phyloP scores from a whole-genome alignment of 192 early-diverging fungal genomes.

The Gonapodya prolifera region DNA sequence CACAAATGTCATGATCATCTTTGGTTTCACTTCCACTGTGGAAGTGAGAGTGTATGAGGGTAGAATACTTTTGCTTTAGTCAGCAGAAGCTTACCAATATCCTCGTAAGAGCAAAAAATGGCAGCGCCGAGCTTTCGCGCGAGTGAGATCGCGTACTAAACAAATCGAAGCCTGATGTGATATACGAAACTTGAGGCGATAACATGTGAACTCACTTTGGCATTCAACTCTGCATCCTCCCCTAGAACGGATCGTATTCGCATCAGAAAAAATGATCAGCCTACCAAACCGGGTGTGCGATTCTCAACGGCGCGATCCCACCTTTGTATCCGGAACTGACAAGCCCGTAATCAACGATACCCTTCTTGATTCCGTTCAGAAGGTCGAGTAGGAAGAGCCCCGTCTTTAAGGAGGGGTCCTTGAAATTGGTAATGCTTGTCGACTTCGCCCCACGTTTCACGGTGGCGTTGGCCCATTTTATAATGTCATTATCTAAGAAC shows the following conservation, averaged over 20 bases:
- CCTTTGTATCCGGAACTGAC: slow-evolving; percentile 12
- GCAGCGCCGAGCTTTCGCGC: slow-evolving; percentile 97
- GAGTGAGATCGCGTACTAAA: slow-evolving; percentile 94
- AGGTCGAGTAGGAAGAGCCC: slow-evolving; percentile 85
- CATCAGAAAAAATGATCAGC: too few relatives aligned
- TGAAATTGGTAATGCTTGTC: slow-evolving; percentile 67
- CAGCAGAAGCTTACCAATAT: too few relatives aligned
- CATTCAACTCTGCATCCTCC: slow-evolving; percentile 83
- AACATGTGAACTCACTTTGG: too few relatives aligned
- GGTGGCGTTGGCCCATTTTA: slow-evolving; percentile 86
- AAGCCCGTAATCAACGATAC: slow-evolving; percentile 60
- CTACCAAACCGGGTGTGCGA: too few relatives aligned
- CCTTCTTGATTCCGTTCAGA: slow-evolving; percentile 82
- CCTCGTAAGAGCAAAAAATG: slow-evolving; percentile 96
- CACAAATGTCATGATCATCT: slow-evolving; percentile 3
- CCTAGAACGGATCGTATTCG: too few relatives aligned
- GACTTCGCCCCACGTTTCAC: slow-evolving; percentile 54
- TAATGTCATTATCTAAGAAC: slow-evolving; percentile 89
- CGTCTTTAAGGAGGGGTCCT: slow-evolving; percentile 61
- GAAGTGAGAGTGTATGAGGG: too few relatives aligned
- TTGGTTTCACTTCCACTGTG: background rate
- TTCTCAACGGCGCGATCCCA: too few relatives aligned
- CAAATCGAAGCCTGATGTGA: too few relatives aligned
- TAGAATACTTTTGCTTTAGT: too few relatives aligned
- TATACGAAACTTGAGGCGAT: too few relatives aligned